phyloP scores from a whole-genome alignment of 1,284 basidiomycete species.

The Cerrena zonata region DNA sequence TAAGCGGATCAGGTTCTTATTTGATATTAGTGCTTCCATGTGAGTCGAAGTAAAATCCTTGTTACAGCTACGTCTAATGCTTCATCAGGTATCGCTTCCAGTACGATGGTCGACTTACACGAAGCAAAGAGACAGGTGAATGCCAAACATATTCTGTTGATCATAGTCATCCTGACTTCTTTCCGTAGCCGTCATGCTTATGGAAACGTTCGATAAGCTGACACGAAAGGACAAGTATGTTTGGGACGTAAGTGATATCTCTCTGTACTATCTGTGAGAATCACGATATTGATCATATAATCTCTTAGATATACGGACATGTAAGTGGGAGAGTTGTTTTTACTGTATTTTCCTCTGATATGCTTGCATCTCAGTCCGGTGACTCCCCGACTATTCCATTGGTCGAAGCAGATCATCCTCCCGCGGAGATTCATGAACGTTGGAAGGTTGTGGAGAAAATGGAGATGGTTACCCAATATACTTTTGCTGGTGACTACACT shows the following conservation, averaged over 20 bases:
- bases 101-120: constrained; percentile 56
- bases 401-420: constrained; percentile 43
- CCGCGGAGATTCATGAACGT: constrained; percentile 46
- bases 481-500: constrained; percentile 62
- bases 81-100: constrained; percentile 61
- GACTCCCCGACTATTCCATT: constrained; percentile 53
- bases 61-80: too few relatives aligned
- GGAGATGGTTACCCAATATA: constrained; percentile 60
- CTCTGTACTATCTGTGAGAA: not conserved
- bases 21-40: constrained; percentile 69
- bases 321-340: constrained; percentile 33
- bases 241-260: constrained; percentile 53
- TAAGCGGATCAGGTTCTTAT: constrained; percentile 63
- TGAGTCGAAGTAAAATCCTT: constrained; percentile 23
- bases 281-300: constrained; percentile 1
- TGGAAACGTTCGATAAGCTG: constrained; percentile 61
- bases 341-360: not conserved
- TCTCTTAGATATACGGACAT: constrained; percentile 53
- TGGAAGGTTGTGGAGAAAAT: constrained; percentile 68
- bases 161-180: not conserved
- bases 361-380: constrained; percentile 43
- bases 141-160: not conserved
- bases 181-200: constrained; percentile 54
- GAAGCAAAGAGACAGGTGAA: constrained; percentile 60
- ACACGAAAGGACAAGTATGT: constrained; percentile 63